These are phyloP conservation scores for Diospyros lotus DNA, from an alignment of 148 eudicot species.

Conservation along the genomic window DNA sequence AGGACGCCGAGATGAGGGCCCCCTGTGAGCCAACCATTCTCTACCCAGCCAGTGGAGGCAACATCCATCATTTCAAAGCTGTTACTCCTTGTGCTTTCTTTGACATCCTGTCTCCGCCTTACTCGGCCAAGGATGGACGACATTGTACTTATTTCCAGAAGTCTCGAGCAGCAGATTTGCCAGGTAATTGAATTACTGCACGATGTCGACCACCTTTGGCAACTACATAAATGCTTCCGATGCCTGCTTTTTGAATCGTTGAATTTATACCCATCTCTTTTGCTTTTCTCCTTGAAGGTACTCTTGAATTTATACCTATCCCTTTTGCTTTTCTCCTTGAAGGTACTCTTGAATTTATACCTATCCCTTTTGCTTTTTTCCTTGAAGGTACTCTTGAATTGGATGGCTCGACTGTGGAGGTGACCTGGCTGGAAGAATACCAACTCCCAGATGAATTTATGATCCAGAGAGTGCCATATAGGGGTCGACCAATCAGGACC, in stretches of 20 bases:
- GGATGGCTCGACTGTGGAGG: constrained; percentile 34
- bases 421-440: constrained; percentile 51
- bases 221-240: background rate
- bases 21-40: constrained; percentile 82
- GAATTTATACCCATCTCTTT: background rate
- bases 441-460: constrained; percentile 53
- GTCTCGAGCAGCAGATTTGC: constrained; percentile 39
- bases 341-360: background rate
- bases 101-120: constrained; percentile 94
- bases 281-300: background rate
- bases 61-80: constrained; percentile 90
- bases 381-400: constrained; percentile 31
- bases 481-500: constrained; percentile 38
- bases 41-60: constrained; percentile 84
- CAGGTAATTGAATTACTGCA: constrained; percentile 27
- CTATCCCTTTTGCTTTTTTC: background rate
- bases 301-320: background rate
- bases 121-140: constrained; percentile 81
- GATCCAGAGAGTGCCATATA: constrained; percentile 42
- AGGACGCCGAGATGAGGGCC: constrained; percentile 74
- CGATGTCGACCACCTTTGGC: background rate
- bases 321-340: background rate
- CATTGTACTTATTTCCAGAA: constrained; percentile 69
- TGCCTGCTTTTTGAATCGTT: too few species aligned
- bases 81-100: constrained; percentile 88